Base-by-base conservation (phyloP, 371 early-diverging fungal species). In the Rhizopus arrhizus region DNA sequence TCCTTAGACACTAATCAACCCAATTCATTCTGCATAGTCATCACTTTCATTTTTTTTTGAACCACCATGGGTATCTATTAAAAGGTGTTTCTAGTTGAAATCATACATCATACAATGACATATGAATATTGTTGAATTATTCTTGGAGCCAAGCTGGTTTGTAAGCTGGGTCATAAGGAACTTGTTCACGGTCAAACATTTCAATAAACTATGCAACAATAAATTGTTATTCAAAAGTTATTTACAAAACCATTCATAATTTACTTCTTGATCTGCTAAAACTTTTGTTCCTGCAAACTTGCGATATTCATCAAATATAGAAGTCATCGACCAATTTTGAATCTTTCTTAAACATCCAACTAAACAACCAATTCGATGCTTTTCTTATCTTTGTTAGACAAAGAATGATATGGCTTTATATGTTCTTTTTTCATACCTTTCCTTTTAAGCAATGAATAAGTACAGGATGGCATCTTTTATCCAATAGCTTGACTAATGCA, bases 391-490 rank as follows among this genome's bases (percentile, higher is more conserved):
- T n/a, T 22, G 22, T 22, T 22, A 22, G 22, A 22, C 22, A 22
- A 22, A 22, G 22, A 22, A 22, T 22, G 22, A 22, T 22, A 22
- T 22, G 22, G 22, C 22, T 22, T 22, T 22, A 22, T 22, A 22
- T 22, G 32, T 59, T 34, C 16, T 16, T 35, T 10, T 59, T 3
- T 33, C 35, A 42, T 83, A 90, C 93, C 77, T 91, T 96, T 55
- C 97, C 98, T 38, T 95, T 92, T 62, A 95, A 88, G 63, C 97
- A 97, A 72, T 97, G 97, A 5, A 97, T 84, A 22, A 97, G 75
- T 3, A 95, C 80, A 67, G 91, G 92, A 68, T 92, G 93, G 57
- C 91, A 91, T 59, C 91, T 66, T 46, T 77, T 70, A 69, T 93
- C 91, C 9, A 95, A 66, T 1, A 96, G 83, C 52, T 89, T 86